Percentiles rank a stretch among this genome's conserved stretches.
Conservation (phyloP, 1,284 basidiomycete species). For the Fomes fomentarius region DNA sequence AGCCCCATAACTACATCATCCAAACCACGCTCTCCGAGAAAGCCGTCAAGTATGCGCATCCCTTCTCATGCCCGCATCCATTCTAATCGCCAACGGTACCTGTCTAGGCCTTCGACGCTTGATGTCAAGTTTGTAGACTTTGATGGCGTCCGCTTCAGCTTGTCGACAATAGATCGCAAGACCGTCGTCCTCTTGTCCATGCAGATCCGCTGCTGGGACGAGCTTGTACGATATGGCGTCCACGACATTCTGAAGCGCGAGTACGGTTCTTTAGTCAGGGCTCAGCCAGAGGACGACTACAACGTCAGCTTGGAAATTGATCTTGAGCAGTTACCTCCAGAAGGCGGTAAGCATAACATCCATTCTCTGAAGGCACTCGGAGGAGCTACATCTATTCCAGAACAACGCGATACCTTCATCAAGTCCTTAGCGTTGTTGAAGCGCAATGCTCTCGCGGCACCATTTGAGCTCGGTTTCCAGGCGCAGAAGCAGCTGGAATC, state of each 20-base stretch:
- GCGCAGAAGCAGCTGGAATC: conserved; percentile 87
- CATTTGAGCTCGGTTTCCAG: conserved; percentile 90
- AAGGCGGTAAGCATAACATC: conserved; percentile 70
- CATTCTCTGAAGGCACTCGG: neutral
- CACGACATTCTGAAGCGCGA: conserved; percentile 81
- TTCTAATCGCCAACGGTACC: neutral
- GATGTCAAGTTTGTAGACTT: conserved; percentile 98
- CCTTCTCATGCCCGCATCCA: conserved; percentile 2
- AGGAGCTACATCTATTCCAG: conserved; percentile 43
- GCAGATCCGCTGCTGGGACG: conserved; percentile 97
- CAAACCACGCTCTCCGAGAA: conserved; percentile 92
- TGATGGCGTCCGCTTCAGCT: conserved; percentile 94
- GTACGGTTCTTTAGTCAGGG: conserved; percentile 76
- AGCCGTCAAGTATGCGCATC: conserved; percentile 67
- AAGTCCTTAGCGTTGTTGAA: conserved; percentile 87
- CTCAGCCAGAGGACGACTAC: conserved; percentile 81
- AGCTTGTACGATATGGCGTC: conserved; percentile 89
- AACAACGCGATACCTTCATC: conserved; percentile 80
- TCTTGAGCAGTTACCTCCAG: conserved; percentile 80
- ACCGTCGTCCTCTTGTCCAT: conserved; percentile 88
- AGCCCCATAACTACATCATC: conserved; percentile 94
- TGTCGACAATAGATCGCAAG: conserved; percentile 87
- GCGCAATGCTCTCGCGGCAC: conserved; percentile 93
- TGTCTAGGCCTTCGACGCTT: conserved; percentile 78
- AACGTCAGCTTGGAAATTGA: conserved; percentile 89